A percentile compares a stretch with the other conserved stretches of the same genome.
Evolutionary conservation across 805 yeast species (phyloP).

Genomic region (Yarrowia porcina): DNA sequence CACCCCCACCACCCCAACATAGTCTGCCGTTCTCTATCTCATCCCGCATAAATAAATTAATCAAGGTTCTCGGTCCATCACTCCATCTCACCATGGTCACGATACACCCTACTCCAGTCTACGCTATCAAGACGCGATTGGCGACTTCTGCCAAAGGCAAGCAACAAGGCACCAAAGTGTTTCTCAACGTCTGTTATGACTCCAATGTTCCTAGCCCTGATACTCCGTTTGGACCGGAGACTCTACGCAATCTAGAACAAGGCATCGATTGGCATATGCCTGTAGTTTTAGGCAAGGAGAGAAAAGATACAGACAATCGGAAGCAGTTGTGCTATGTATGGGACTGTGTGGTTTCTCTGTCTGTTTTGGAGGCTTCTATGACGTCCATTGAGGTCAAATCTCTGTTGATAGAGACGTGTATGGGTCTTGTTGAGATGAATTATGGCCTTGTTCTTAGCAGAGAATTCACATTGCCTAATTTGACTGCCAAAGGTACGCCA

Average conservation of each 20-base stretch:
- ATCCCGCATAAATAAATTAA: too few relatives aligned
- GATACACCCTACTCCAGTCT: slow-evolving; percentile 58
- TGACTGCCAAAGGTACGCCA: slow-evolving; percentile 65
- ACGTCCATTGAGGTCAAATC: slow-evolving; percentile 56
- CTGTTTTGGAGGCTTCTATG: slow-evolving; percentile 60
- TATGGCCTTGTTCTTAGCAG: slow-evolving; percentile 55
- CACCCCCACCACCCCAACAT: too few relatives aligned
- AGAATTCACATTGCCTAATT: slow-evolving; percentile 62
- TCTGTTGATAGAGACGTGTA: slow-evolving; percentile 76
- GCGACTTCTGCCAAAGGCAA: slow-evolving; percentile 35
- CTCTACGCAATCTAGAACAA: slow-evolving; percentile 60
- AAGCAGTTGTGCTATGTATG: slow-evolving; percentile 62
- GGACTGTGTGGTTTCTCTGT: slow-evolving; percentile 74
- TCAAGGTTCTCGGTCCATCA: too few relatives aligned
- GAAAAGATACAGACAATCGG: slow-evolving; percentile 58
- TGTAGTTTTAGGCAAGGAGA: slow-evolving; percentile 59
- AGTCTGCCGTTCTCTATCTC: too few relatives aligned
- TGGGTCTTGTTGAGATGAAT: slow-evolving; percentile 69
- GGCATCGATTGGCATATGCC: slow-evolving; percentile 85
- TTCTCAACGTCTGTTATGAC: slow-evolving; percentile 74
- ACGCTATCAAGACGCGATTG: slow-evolving; percentile 66
- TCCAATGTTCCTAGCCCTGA: slow-evolving; percentile 63
- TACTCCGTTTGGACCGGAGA: slow-evolving; percentile 49
- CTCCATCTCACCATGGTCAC: slow-evolving; percentile 27
- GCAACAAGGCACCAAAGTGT: slow-evolving; percentile 55